phyloP scores from a whole-genome alignment of 139 green algal genomes.

The Gonium pectorale region DNA sequence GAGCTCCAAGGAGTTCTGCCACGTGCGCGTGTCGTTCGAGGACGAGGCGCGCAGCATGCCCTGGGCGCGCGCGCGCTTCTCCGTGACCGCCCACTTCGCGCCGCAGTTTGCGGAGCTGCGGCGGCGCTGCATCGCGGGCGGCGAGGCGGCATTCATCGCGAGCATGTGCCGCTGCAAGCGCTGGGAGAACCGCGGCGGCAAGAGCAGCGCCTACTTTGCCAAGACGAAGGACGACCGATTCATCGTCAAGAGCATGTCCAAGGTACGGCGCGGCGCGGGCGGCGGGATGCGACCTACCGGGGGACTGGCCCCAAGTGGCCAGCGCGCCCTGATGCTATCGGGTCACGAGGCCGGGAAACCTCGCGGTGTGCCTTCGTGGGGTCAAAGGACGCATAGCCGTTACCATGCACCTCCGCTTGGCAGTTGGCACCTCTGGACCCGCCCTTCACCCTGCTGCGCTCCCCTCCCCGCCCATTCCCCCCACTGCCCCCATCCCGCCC shows the following conservation, averaged over 20 bases:
- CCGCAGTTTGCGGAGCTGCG: constrained; percentile 91
- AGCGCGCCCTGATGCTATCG: no score
- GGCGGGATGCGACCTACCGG: neutral
- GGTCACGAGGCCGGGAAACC: no score
- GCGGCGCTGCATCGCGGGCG: constrained; percentile 71
- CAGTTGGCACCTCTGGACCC: no score
- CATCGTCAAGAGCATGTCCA: constrained; percentile 84
- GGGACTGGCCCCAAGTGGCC: no score
- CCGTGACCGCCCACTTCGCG: constrained; percentile 80
- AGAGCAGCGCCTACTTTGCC: constrained; percentile 94
- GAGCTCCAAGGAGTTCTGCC: constrained; percentile 61
- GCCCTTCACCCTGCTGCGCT: neutral
- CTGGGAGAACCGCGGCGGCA: constrained; percentile 82
- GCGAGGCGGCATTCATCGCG: constrained; percentile 82
- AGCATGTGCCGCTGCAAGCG: constrained; percentile 80
- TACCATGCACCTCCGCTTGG: no score
- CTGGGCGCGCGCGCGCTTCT: constrained; percentile 64
- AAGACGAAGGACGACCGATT: constrained; percentile 77
- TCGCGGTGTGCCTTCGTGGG: no score
- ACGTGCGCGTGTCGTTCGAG: constrained; percentile 75
- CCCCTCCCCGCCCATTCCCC: neutral
- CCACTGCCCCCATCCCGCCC: neutral
- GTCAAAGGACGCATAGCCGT: no score
- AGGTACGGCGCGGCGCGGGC: constrained; percentile 20
- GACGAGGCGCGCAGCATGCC: constrained; percentile 71